Base-by-base conservation (phyloP, 108 stramenopile species). In the Cyclotella cryptica region DNA sequence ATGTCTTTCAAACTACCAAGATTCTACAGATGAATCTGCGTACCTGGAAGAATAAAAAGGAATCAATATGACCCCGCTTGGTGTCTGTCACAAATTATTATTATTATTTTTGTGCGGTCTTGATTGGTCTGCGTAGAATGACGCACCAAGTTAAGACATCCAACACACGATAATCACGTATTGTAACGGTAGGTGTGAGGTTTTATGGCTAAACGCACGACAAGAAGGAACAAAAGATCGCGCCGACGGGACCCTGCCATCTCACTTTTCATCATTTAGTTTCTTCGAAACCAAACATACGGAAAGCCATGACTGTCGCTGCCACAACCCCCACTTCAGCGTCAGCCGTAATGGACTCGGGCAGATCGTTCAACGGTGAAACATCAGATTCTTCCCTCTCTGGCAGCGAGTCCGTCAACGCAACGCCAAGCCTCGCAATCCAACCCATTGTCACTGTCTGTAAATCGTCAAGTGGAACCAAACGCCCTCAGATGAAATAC, bases 401-500 rank as follows among this genome's bases (percentile, higher is more conserved):
- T 24, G 55, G 19, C 6, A 21, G 1, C 19, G 26, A 26, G 13
- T 27, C 22, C 19, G 24, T 21, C 55, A 24, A 26, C 55, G 22
- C 55, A 6, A 5, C 35, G 4, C 6, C 35, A 35, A 35, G 35
- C 22, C 5, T 58, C 18, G 14, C 9, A 3, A 58, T 58, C 9
- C 57, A 24, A 41, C 61, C 61, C 40, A 42, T 63, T 41, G 40
- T 63, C 14, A 63, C 30, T 18, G 40, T 63, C 12, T 63, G 19
- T 14, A 41, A 45, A 54, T 53, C 74, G 10, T 66, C 40, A 9
- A 43, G 64, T 49, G 47, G 6, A 49, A 55, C 66, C 62, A 75
- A 76, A 17, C 74, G 81, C 66, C 81, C 90, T 17, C 94, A 95
- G 49, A 84, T 90, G 72, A 85, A 92, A 69, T 95, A 95, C 76